Evolutionary conservation across 768 basidiomycete species (phyloP).

Genomic region (Termitomyces sp.): DNA sequence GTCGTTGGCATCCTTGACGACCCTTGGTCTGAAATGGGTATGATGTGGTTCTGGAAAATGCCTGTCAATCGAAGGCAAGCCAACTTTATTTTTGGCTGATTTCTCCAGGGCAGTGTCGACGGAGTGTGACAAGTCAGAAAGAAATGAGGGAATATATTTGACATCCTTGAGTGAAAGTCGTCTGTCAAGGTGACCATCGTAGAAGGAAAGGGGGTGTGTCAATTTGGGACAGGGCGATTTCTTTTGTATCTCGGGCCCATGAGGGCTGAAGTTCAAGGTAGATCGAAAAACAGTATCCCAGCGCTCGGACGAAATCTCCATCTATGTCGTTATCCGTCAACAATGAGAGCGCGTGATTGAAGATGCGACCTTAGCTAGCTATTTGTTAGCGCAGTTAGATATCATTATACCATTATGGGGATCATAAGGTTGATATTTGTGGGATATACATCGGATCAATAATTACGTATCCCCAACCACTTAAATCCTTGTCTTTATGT

Average conservation of each 20-base stretch:
- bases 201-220: background rate
- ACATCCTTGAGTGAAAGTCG: constrained; percentile 2
- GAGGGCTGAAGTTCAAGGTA: background rate
- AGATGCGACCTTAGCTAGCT: too few species aligned
- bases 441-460: too few species aligned
- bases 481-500: too few species aligned
- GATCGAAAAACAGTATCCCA: background rate
- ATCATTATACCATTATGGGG: too few species aligned
- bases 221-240: background rate
- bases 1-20: background rate
- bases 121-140: background rate
- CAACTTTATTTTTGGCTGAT: background rate
- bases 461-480: too few species aligned
- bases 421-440: too few species aligned
- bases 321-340: too few species aligned
- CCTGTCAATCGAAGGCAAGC: background rate
- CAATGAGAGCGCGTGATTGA: too few species aligned
- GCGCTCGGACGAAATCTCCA: too few species aligned
- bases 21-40: background rate
- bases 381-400: too few species aligned
- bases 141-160: background rate
- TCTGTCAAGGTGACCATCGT: constrained; percentile 6
- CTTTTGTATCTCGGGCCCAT: background rate
- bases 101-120: background rate
- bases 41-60: background rate